A percentile compares a stretch with the other conserved stretches of the same genome.
phyloP scores from a whole-genome alignment of 2,329 filamentous ascomycete species.

The Sarocladiaceae sp. region DNA sequence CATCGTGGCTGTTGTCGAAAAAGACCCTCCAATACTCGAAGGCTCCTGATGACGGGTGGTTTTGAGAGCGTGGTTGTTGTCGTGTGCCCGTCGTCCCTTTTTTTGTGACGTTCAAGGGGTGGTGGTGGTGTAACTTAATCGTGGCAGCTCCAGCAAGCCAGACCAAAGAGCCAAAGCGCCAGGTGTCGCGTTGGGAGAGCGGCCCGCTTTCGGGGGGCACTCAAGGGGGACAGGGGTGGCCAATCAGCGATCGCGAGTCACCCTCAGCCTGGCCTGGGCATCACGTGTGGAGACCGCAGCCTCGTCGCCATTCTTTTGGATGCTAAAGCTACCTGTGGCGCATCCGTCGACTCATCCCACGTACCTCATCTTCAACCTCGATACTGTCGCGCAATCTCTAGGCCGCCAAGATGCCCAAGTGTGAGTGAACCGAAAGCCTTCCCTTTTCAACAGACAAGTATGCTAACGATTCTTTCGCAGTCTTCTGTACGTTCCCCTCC shows the following conservation, averaged over 20 bases:
- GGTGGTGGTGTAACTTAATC: background rate
- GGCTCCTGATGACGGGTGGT: no score
- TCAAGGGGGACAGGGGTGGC: background rate
- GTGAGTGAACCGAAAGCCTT: constrained; percentile 55
- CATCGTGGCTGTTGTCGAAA: constrained; percentile 31
- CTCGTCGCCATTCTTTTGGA: background rate
- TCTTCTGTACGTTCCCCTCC: constrained; percentile 51
- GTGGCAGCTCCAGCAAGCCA: background rate
- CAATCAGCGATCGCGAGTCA: background rate
- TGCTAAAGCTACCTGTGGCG: background rate
- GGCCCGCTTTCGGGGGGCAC: background rate
- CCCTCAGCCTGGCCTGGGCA: background rate
- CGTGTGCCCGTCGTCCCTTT: background rate
- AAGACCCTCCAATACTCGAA: no score
- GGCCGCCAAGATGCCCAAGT: constrained; percentile 74
- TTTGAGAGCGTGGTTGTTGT: no score
- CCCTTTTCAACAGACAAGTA: constrained; percentile 12
- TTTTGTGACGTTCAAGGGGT: background rate
- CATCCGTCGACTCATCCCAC: background rate
- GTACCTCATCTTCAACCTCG: background rate
- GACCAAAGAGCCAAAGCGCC: background rate
- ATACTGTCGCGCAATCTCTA: background rate
- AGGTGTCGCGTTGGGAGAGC: constrained; percentile 7
- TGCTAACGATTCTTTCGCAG: constrained; percentile 33
- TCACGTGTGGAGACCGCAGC: constrained; percentile 7